Conservation (phyloP, 106 monocot species). For the Narthecium ossifragum region DNA sequence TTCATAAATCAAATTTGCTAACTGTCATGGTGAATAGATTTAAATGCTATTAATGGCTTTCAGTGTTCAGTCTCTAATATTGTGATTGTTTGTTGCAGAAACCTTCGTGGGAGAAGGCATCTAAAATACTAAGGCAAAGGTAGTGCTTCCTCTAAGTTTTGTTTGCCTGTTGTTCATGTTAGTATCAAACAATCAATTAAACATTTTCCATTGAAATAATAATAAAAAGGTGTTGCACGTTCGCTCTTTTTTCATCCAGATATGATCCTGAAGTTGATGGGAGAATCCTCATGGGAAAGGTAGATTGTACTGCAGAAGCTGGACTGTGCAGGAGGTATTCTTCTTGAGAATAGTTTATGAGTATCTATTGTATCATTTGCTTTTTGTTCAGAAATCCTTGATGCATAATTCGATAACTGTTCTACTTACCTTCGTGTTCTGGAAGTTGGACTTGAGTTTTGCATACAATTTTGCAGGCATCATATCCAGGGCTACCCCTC, state of each 20-base stretch:
- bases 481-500: constrained; percentile 98
- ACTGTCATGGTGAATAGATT: no score
- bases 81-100: constrained; percentile 39
- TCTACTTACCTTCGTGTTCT: background rate
- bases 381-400: no score
- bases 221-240: no score
- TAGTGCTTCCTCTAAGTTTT: no score
- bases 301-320: constrained; percentile 76
- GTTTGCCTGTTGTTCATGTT: no score
- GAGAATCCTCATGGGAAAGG: constrained; percentile 81
- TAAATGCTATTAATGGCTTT: no score
- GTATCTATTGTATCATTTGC: no score
- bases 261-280: constrained; percentile 92
- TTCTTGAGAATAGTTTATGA: background rate
- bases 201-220: no score
- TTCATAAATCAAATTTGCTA: no score
- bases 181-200: no score
- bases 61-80: no score
- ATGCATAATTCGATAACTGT: background rate
- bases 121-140: constrained; percentile 67
- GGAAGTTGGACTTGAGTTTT: no score
- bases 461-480: constrained; percentile 66
- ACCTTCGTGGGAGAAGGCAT: constrained; percentile 87
- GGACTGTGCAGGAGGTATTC: constrained; percentile 84
- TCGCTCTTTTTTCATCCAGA: constrained; percentile 29